These are phyloP conservation scores for Penicillium sp. DNA, from an alignment of 2,329 filamentous ascomycete species.

Conservation along the genomic window DNA sequence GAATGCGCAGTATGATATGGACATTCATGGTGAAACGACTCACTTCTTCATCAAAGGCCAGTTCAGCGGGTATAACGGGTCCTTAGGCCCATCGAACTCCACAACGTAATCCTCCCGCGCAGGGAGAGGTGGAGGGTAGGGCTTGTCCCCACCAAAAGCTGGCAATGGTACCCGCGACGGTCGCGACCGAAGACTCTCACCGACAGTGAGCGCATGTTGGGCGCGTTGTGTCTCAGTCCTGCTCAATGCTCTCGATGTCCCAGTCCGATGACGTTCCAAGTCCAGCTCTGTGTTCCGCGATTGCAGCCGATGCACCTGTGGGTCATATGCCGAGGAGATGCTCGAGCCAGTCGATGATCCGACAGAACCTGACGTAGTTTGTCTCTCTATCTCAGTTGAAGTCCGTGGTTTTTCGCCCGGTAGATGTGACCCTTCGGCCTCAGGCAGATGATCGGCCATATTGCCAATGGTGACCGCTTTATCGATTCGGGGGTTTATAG, in stretches of 20 bases:
- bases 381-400: conserved; percentile 15
- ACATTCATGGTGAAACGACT: background rate
- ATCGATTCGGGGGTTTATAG: background rate
- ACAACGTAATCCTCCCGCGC: conserved; percentile 55
- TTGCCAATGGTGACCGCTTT: conserved; percentile 6
- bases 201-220: conserved; percentile 40
- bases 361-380: conserved; percentile 10
- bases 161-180: conserved; percentile 25
- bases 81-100: conserved; percentile 52
- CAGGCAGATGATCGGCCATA: conserved; percentile 1
- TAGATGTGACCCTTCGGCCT: background rate
- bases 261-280: conserved; percentile 29
- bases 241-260: conserved; percentile 26
- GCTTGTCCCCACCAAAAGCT: conserved; percentile 43
- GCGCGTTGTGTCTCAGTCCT: conserved; percentile 34
- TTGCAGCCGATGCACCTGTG: conserved; percentile 27
- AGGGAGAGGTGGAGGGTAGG: conserved; percentile 52
- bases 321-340: conserved; percentile 29
- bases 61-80: conserved; percentile 54
- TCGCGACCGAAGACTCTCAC: conserved; percentile 29
- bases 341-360: conserved; percentile 24
- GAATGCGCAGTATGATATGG: background rate
- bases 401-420: conserved; percentile 2
- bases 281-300: conserved; percentile 33
- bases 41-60: conserved; percentile 51